A percentile compares a stretch with the other conserved stretches of the same genome.
These are phyloP conservation scores for Botrytis elliptica DNA, from an alignment of 2,329 filamentous ascomycete species.

Conservation along the genomic window DNA sequence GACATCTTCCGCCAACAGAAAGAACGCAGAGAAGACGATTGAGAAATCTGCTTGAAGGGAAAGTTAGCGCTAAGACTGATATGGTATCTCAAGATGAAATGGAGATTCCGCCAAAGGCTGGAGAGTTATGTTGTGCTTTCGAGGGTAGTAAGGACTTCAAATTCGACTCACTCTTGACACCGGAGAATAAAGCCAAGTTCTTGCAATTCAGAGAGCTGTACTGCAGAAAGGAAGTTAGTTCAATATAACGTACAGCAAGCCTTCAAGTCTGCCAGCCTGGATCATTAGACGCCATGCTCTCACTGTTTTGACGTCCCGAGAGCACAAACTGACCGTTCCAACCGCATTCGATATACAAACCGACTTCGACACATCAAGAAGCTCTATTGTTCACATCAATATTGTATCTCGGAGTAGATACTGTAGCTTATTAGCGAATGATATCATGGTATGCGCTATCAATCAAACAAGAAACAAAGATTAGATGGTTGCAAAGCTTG, in stretches of 20 bases:
- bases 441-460: too few species aligned
- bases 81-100: background rate
- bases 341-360: too few species aligned
- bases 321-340: too few species aligned
- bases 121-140: background rate
- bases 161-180: background rate
- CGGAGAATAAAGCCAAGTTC: background rate
- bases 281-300: too few species aligned
- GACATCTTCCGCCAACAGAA: background rate
- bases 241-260: too few species aligned
- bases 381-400: too few species aligned
- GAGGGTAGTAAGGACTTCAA: background rate
- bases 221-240: background rate
- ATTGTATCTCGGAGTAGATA: too few species aligned
- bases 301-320: too few species aligned
- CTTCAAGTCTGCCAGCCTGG: too few species aligned
- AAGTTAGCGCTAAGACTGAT: background rate
- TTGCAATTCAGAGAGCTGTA: background rate
- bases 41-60: background rate
- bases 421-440: too few species aligned
- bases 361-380: too few species aligned
- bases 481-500: background rate
- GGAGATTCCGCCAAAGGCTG: background rate
- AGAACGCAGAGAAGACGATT: background rate
- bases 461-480: background rate